Conservation (phyloP, 164 flowering plant genomes). For the Aristolochia californica region DNA sequence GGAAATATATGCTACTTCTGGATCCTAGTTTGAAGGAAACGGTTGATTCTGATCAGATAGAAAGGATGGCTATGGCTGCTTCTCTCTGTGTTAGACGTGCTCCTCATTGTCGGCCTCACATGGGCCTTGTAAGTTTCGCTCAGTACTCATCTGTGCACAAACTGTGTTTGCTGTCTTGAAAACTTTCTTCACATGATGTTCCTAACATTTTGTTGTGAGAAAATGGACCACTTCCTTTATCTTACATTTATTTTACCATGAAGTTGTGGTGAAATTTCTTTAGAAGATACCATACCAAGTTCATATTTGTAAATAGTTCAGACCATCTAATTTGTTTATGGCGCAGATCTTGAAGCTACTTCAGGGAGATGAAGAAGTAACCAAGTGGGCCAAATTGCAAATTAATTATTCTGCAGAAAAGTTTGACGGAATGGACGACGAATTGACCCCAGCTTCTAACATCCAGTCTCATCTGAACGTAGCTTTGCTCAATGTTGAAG, state of each 20-base stretch:
- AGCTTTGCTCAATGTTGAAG: constrained; percentile 80
- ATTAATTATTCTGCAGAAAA: constrained; percentile 32
- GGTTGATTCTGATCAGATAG: constrained; percentile 54
- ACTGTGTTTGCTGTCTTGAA: no score
- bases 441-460: constrained; percentile 29
- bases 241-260: no score
- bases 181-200: not conserved
- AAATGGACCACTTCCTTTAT: no score
- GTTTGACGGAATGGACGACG: constrained; percentile 40
- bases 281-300: no score
- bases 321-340: not conserved
- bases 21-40: constrained; percentile 51
- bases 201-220: not conserved
- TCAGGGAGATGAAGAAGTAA: constrained; percentile 64
- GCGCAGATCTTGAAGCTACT: constrained; percentile 75
- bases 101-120: constrained; percentile 68
- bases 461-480: constrained; percentile 74
- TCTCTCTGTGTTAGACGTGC: constrained; percentile 63
- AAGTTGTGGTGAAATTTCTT: no score
- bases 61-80: constrained; percentile 74
- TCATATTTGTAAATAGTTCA: no score
- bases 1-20: constrained; percentile 42
- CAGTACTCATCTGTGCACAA: no score
- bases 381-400: constrained; percentile 65
- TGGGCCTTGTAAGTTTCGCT: constrained; percentile 47